phyloP scores from a whole-genome alignment of 176 grass and related monocot species.

The Elaeis guineensis region DNA sequence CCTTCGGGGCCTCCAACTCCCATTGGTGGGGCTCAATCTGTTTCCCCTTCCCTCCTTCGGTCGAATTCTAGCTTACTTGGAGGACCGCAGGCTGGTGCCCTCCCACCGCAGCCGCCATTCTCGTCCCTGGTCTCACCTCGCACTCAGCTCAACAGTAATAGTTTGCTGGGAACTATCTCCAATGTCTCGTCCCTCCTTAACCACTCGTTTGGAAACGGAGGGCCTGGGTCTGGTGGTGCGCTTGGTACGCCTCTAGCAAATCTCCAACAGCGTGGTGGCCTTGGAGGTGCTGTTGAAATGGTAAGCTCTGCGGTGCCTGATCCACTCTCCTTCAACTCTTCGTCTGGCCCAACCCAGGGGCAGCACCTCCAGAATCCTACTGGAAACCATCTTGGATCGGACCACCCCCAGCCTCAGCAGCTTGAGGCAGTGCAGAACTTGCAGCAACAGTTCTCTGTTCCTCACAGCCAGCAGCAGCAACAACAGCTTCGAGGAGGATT shows the following conservation, averaged over 20 bases:
- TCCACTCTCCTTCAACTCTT: constrained; percentile 44
- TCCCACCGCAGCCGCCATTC: constrained; percentile 56
- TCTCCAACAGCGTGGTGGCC: constrained; percentile 40
- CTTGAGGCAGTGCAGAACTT: constrained; percentile 30
- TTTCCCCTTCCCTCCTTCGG: constrained; percentile 61
- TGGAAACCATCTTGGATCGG: constrained; percentile 33
- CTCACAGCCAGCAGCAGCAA: constrained; percentile 59
- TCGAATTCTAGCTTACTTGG: constrained; percentile 60
- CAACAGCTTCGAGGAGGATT: constrained; percentile 37
- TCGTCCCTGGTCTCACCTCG: constrained; percentile 65
- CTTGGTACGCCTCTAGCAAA: constrained; percentile 28
- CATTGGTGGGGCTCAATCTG: constrained; percentile 57
- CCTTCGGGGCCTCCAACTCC: constrained; percentile 70
- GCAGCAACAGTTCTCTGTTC: constrained; percentile 35
- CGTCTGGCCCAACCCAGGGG: constrained; percentile 17
- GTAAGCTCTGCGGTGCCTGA: constrained; percentile 25
- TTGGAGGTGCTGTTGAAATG: constrained; percentile 36
- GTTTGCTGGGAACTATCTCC: constrained; percentile 57
- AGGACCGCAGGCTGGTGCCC: constrained; percentile 24
- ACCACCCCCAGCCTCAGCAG: constrained; percentile 42
- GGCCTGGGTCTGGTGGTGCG: constrained; percentile 32
- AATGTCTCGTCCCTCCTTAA: constrained; percentile 68
- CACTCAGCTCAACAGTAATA: constrained; percentile 55
- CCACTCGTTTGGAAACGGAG: constrained; percentile 35
- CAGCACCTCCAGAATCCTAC: constrained; percentile 41